phyloP scores from a whole-genome alignment of 805 yeast genomes.

The Ogataea ganodermae region DNA sequence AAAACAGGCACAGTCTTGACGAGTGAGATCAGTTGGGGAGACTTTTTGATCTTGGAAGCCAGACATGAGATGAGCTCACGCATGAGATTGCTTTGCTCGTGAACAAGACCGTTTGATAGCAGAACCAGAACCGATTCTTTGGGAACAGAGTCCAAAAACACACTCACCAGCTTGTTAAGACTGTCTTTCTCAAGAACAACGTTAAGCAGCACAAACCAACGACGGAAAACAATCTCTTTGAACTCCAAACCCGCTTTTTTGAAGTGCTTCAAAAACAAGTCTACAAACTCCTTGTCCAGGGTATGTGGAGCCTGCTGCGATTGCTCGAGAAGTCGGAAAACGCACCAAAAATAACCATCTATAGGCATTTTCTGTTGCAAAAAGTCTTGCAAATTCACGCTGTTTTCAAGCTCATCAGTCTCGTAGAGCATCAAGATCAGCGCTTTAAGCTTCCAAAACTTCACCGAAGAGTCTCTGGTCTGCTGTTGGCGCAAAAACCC shows the following conservation, averaged over 20 bases:
- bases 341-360: slow-evolving; percentile 22
- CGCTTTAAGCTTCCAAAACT: slow-evolving; percentile 49
- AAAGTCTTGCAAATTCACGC: neutral
- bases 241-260: slow-evolving; percentile 14
- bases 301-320: slow-evolving; percentile 36
- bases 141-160: slow-evolving; percentile 30
- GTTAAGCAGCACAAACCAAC: slow-evolving; percentile 59
- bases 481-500: slow-evolving; percentile 20
- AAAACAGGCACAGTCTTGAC: slow-evolving; percentile 47
- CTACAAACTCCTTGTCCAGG: slow-evolving; percentile 12
- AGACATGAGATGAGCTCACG: slow-evolving; percentile 19
- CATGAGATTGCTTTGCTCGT: slow-evolving; percentile 49
- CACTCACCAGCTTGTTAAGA: slow-evolving; percentile 32
- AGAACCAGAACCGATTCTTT: slow-evolving; percentile 26
- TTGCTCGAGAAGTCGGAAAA: slow-evolving; percentile 50
- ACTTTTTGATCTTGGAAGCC: slow-evolving; percentile 4
- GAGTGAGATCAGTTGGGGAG: neutral
- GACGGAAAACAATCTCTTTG: slow-evolving; percentile 37
- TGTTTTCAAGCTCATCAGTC: slow-evolving; percentile 24
- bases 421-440: slow-evolving; percentile 51
- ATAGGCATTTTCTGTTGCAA: slow-evolving; percentile 3
- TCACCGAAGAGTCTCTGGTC: slow-evolving; percentile 9
- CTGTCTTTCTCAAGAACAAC: slow-evolving; percentile 34
- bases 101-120: slow-evolving; percentile 42
- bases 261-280: slow-evolving; percentile 31